Evolutionary conservation across 2,329 filamentous ascomycete species (phyloP).

Genomic region (Amauroascus verrucosus): DNA sequence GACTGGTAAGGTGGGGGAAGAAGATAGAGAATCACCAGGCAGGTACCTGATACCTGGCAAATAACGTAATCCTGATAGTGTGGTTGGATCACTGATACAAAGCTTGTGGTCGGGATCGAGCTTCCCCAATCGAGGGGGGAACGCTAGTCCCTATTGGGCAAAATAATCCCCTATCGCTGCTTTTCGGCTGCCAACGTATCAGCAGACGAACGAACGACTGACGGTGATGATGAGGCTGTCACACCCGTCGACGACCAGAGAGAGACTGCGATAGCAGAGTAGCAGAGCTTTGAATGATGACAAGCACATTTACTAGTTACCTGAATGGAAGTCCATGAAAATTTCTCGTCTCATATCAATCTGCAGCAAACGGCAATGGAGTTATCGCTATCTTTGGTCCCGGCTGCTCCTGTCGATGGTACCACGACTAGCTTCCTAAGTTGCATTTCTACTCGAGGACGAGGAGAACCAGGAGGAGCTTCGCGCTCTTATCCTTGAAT

Average conservation of each 20-base stretch:
- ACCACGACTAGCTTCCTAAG: not conserved
- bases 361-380: no score
- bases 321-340: no score
- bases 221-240: no score
- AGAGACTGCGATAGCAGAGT: not conserved
- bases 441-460: not conserved
- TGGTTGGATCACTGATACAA: not conserved
- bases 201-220: not conserved
- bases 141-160: conserved; percentile 44
- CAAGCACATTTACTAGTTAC: no score
- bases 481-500: not conserved
- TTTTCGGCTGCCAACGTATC: not conserved
- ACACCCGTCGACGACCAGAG: not conserved
- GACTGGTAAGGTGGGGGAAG: not conserved
- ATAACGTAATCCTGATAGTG: not conserved
- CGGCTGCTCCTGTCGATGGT: not conserved
- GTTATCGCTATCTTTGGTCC: no score
- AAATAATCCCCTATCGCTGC: conserved; percentile 40
- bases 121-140: not conserved
- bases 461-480: no score
- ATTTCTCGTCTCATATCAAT: no score
- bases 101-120: not conserved
- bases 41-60: not conserved
- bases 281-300: no score
- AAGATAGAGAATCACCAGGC: not conserved